Evolutionary conservation across 2,329 filamentous ascomycete species (phyloP).

Genomic region (Fusarium sp.): DNA sequence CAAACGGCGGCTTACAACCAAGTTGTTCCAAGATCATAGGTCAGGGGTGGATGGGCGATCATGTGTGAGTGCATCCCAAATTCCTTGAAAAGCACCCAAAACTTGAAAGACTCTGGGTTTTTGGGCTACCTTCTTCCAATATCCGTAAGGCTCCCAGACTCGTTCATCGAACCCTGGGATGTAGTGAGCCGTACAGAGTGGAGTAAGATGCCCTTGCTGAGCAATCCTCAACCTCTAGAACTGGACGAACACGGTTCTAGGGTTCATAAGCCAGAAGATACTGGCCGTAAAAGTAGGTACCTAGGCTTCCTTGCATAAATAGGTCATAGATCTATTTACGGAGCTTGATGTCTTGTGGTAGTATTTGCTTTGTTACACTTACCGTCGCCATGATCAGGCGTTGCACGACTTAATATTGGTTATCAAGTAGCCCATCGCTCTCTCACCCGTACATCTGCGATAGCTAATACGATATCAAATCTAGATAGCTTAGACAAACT

Average conservation of each 20-base stretch:
- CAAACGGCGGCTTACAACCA: not conserved
- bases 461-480: no score
- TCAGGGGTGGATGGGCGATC: no score
- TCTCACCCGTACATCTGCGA: no score
- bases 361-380: conserved; percentile 1
- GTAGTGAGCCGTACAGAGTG: not conserved
- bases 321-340: conserved; percentile 5
- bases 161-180: not conserved
- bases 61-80: not conserved
- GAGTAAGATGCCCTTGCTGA: not conserved
- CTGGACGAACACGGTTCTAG: not conserved
- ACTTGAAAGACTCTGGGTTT: no score
- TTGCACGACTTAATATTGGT: conserved; percentile 2
- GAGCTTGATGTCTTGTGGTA: not conserved
- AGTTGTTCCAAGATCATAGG: not conserved
- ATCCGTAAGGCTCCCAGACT: not conserved
- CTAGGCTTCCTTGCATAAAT: not conserved
- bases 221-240: not conserved
- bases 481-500: no score
- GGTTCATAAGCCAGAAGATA: not conserved
- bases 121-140: no score
- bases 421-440: no score
- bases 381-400: not conserved
- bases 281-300: no score
- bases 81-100: not conserved